Evolutionary conservation across 495 filamentous ascomycete genomes (phyloP), one percentile per base, ranked within the genome.

Genomic region (Aspergillus cristatus): DNA sequence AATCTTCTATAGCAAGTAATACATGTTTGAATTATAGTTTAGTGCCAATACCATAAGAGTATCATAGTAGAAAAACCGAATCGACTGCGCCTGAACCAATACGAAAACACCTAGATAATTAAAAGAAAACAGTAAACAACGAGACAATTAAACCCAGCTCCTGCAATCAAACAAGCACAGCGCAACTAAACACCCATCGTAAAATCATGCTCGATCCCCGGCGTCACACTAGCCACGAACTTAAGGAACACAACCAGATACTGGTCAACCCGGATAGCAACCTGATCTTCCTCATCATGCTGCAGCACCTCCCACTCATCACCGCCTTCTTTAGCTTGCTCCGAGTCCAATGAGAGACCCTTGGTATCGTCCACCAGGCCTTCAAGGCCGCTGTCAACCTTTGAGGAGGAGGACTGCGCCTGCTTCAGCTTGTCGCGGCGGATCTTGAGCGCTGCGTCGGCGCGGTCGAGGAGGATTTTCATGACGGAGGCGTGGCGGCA

Each of bases 201-300:
- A 58, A 93, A 96, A 57, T 98, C 91, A 55, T 97, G 85, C 65
- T 97, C 91, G 56, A 98, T 96, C 11, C 87, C 87, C 6, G 91
- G 91, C 15, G 90, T 96, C 17, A 98, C 90, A 42, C 84, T 89
- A 10, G 91, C 88, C 72, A 97, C 93, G 60, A 98, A 97, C 67
- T 98, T 98, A 46, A 98, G 66, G 57, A 98, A 98, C 2, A 98
- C 93, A 16, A 98, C 86, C 45, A 98, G 63, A 55, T 98, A 98
- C 67, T 98, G 91, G 59, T 99, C 93, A 31, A 96, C 93, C 12
- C 93, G 72, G 43, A 94, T 96, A 24, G 20, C 89, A 20, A 85
- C 80, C 55, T 91, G 85, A 34, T 88, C 81, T 35, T 91, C 85
- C 33, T 77, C 70, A 28, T 68, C 68, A 2, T 61, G 62, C 35